Base-by-base conservation (phyloP, 805 yeast species). In the Lipomyces oligophaga region DNA sequence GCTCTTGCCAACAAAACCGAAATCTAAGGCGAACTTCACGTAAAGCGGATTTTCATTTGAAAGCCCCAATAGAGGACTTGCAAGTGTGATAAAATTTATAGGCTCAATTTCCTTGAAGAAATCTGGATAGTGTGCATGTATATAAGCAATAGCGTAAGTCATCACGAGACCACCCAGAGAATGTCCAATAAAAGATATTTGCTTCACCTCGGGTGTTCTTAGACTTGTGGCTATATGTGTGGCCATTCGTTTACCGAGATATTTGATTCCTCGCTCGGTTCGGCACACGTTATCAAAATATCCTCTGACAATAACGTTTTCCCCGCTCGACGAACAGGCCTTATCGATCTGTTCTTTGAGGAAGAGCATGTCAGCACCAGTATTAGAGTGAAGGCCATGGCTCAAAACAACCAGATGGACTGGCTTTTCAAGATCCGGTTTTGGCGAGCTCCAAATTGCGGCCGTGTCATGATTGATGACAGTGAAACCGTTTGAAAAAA, bases 121-220 rank as follows among this genome's bases (percentile, higher is more conserved):
- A 58, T 78, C 74, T 0, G 96, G 94, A 49, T 80, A 73, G 47
- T 77, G 62, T 6, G 68, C 62, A 11, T 72, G 75, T 19, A 93
- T 74, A 61, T 87, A 83, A 2, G 90, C 93, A 33, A 93, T 71
- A 1, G 97, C 95, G 73, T 85, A 90, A 0, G 95, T 79, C 67
- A 90, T 97, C 7, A 84, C 84, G 15, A 85, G 77, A 0, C 98
- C 98, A 15, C 98, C 98, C 21, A 93, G 69, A 0, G 97, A 90
- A 65, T 93, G 98, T 1, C 93, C 95, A 18, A 93, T 70, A 59
- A 93, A 89, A 2, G 97, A 90, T 7, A 52, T 52, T 58, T 78
- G 79, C 10, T 66, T 64, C 5, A 86, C 79, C 4, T 69, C 58
- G 20, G 69, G 71, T 6, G 55, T 49, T 1, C 51, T 45, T 5